Percentiles rank a stretch among this genome's conserved stretches.
These are phyloP conservation scores for Xanthoconium separans DNA, from an alignment of 1,284 basidiomycete genomes.

Conservation along the genomic window DNA sequence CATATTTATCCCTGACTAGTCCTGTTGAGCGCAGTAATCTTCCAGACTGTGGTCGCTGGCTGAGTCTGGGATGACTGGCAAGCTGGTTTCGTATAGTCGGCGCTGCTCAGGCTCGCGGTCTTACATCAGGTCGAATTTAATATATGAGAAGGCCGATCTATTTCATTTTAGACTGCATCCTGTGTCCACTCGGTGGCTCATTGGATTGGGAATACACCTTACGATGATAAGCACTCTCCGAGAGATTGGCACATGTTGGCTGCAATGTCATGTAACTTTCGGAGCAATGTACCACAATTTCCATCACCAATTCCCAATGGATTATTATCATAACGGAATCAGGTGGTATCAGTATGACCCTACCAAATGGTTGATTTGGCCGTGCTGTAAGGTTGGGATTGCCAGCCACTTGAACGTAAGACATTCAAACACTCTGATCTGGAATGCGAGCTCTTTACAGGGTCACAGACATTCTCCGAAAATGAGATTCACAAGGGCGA, in stretches of 20 bases:
- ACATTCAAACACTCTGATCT: no score
- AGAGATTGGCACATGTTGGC: slow-evolving; percentile 85
- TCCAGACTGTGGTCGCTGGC: slow-evolving; percentile 75
- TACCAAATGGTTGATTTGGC: slow-evolving; percentile 84
- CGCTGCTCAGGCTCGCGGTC: slow-evolving; percentile 70
- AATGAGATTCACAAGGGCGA: slow-evolving; percentile 87
- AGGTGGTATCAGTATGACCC: slow-evolving; percentile 71
- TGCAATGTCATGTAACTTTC: slow-evolving; percentile 81
- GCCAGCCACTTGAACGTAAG: slow-evolving; percentile 51
- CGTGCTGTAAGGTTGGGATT: slow-evolving; percentile 61
- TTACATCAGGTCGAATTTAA: slow-evolving; percentile 76
- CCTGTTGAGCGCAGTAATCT: slow-evolving; percentile 63
- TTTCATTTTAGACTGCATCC: slow-evolving; percentile 68
- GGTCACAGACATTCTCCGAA: slow-evolving; percentile 69
- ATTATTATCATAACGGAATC: slow-evolving; percentile 52
- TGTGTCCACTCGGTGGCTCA: slow-evolving; percentile 92
- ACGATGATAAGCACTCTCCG: slow-evolving; percentile 83
- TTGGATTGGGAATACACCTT: slow-evolving; percentile 81
- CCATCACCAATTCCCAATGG: slow-evolving; percentile 82
- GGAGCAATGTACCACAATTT: slow-evolving; percentile 96
- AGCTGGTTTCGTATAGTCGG: slow-evolving; percentile 83
- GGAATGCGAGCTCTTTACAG: no score
- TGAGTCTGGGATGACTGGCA: slow-evolving; percentile 79
- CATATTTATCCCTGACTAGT: slow-evolving; percentile 71
- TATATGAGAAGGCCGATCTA: neutral